A percentile compares a stretch with the other conserved stretches of the same genome.
phyloP scores from a whole-genome alignment of 495 filamentous ascomycete species.

The Filosporella fistucella region DNA sequence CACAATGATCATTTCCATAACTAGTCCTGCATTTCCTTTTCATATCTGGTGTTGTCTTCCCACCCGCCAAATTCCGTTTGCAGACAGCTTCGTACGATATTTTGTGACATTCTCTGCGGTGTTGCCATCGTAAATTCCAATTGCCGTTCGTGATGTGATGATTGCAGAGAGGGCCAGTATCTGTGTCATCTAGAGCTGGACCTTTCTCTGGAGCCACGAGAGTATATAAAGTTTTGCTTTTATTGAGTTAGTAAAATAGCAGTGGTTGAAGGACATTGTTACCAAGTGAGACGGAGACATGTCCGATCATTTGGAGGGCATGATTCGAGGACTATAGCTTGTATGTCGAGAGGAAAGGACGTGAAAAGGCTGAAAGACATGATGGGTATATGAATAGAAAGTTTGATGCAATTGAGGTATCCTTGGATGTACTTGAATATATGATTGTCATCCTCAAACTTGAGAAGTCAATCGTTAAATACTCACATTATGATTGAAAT shows the following conservation, averaged over 20 bases:
- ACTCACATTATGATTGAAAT: neutral
- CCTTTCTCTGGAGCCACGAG: neutral
- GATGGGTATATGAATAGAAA: neutral
- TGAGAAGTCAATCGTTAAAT: neutral
- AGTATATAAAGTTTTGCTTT: conserved; percentile 20
- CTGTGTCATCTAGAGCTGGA: conserved; percentile 2
- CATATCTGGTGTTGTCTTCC: neutral
- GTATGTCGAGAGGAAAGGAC: conserved; percentile 21
- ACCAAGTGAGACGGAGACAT: conserved; percentile 23
- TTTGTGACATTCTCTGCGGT: conserved; percentile 13
- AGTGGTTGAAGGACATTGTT: neutral
- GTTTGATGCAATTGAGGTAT: neutral
- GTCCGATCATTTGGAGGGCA: conserved; percentile 19
- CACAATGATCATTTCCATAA: conserved; percentile 7
- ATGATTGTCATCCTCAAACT: neutral
- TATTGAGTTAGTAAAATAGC: neutral
- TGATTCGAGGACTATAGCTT: conserved; percentile 10
- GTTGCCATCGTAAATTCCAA: neutral
- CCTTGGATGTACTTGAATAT: too few relatives aligned
- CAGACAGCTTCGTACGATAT: neutral
- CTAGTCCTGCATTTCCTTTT: conserved; percentile 9
- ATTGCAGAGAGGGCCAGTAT: conserved; percentile 5
- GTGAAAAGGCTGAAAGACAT: conserved; percentile 15
- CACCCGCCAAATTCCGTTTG: neutral
- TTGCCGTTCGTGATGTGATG: neutral